Evolutionary conservation across 169 alveolate genomes (phyloP).

Genomic region (Plasmodium inui): DNA sequence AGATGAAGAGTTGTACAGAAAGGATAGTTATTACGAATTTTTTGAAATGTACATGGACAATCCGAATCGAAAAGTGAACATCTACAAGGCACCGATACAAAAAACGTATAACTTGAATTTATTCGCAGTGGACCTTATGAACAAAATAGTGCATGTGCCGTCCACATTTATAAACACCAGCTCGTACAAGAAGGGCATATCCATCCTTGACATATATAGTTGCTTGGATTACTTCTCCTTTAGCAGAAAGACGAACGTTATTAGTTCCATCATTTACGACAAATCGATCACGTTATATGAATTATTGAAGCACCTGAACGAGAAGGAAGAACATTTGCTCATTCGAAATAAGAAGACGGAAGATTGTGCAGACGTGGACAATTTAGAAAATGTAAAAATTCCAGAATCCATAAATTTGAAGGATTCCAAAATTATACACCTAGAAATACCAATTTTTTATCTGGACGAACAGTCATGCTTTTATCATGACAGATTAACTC

Average conservation of each 20-base stretch:
- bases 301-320: slow-evolving; percentile 21
- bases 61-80: slow-evolving; percentile 6
- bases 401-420: slow-evolving; percentile 27
- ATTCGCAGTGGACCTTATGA: slow-evolving; percentile 64
- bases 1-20: slow-evolving; percentile 36
- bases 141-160: slow-evolving; percentile 51
- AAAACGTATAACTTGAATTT: slow-evolving; percentile 42
- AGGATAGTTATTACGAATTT: slow-evolving; percentile 10
- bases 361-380: slow-evolving; percentile 44
- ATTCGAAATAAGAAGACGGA: slow-evolving; percentile 54
- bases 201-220: not conserved
- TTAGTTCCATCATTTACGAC: slow-evolving; percentile 28
- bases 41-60: slow-evolving; percentile 48
- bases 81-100: slow-evolving; percentile 42
- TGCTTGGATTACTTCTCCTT: slow-evolving; percentile 44
- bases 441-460: slow-evolving; percentile 67
- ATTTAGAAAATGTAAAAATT: slow-evolving; percentile 23
- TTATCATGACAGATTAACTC: slow-evolving; percentile 29
- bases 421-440: slow-evolving; percentile 20
- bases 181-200: slow-evolving; percentile 47
- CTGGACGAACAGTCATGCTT: slow-evolving; percentile 36
- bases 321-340: slow-evolving; percentile 25
- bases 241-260: slow-evolving; percentile 23
- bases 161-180: slow-evolving; percentile 22
- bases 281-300: slow-evolving; percentile 25